Evolutionary conservation across 2,329 filamentous ascomycete genomes (phyloP), one percentile per base, ranked within the genome.

Genomic region (Calonectria montana): DNA sequence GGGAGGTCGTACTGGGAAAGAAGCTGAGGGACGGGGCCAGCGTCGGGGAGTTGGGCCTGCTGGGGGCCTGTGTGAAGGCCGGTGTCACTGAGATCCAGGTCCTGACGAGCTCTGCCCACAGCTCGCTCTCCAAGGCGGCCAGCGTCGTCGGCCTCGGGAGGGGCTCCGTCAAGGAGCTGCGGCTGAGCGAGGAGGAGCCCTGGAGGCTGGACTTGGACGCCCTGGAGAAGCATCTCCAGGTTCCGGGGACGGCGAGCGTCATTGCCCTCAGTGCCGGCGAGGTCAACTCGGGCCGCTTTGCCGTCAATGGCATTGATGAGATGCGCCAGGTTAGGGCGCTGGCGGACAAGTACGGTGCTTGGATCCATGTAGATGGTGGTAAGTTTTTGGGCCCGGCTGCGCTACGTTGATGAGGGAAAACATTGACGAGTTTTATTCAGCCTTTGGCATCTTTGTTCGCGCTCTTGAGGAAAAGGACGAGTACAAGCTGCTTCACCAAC

Each of bases 361-460:
- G 96, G 96, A 88, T 98, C 45, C 96, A 98, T 82, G 92, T 96
- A 9, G 96, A 98, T 79, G 96, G 93, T 53, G 91, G 90, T 91
- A 79, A 69, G 86, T 82, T 53, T 53, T 16, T 0, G 31, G 18
- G 12, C 9, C 8, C 45, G 13, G 29, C 29, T 23, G 15, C 8
- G 37, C 16, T 4, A n/a, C n/a, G 3, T 3, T 10, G 8, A 23
- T 3, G 7, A 21, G 8, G 3, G 10, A 7, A 23, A 18, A 15
- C 13, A 71, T 64, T 76, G 37, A 74, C 15, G 5, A 27, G 39
- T 39, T 27, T 8, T 16, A 43, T 43, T n/a, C 70, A 87, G 96
- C 96, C 0, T 98, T 98, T 81, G 96, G 96, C 0, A 89, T 98
- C 15, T 95, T 97, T 80, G 93, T 90, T 0, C 89, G 95, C 16